Percentiles rank a stretch among this genome's conserved stretches.
These are phyloP conservation scores for Aureobasidium sp. DNA, from an alignment of 2,329 filamentous ascomycete genomes.

Conservation along the genomic window DNA sequence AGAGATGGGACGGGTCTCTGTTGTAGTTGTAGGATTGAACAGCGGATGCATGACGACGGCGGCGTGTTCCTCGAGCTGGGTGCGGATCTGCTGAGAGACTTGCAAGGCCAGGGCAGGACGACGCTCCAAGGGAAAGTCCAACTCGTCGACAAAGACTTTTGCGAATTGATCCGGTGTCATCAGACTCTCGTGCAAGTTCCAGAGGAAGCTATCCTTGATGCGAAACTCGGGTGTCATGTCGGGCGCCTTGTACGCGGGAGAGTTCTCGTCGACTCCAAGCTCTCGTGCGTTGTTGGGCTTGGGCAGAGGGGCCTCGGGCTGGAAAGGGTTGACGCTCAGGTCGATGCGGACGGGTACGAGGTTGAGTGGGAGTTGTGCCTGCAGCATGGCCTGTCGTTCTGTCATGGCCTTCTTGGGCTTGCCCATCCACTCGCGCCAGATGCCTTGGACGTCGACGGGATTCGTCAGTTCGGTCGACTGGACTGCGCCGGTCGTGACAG, in stretches of 20 bases:
- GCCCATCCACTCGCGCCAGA: constrained; percentile 94
- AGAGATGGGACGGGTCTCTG: constrained; percentile 27
- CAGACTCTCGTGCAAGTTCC: constrained; percentile 93
- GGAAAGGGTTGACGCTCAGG: constrained; percentile 76
- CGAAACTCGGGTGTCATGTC: constrained; percentile 79
- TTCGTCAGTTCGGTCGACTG: constrained; percentile 72
- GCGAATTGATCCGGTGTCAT: constrained; percentile 96
- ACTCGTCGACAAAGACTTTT: constrained; percentile 79
- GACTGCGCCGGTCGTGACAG: constrained; percentile 60
- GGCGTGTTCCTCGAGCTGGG: constrained; percentile 92
- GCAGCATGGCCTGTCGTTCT: constrained; percentile 55
- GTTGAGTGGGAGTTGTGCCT: constrained; percentile 74
- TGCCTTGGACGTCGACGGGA: constrained; percentile 79
- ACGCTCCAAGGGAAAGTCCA: constrained; percentile 74
- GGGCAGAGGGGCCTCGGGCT: constrained; percentile 58
- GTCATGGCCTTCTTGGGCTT: constrained; percentile 52
- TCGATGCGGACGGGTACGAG: constrained; percentile 96
- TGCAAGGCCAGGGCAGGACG: constrained; percentile 60
- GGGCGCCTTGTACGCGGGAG: constrained; percentile 71
- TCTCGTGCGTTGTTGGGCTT: constrained; percentile 53
- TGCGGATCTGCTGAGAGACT: constrained; percentile 89
- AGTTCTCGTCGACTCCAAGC: constrained; percentile 59
- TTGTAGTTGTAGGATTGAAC: constrained; percentile 44
- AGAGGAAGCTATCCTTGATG: constrained; percentile 90
- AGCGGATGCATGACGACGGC: constrained; percentile 88